Evolutionary conservation across 139 green algal genomes (phyloP), one percentile per base, ranked within the genome.

Genomic region (Micractinium sp.): DNA sequence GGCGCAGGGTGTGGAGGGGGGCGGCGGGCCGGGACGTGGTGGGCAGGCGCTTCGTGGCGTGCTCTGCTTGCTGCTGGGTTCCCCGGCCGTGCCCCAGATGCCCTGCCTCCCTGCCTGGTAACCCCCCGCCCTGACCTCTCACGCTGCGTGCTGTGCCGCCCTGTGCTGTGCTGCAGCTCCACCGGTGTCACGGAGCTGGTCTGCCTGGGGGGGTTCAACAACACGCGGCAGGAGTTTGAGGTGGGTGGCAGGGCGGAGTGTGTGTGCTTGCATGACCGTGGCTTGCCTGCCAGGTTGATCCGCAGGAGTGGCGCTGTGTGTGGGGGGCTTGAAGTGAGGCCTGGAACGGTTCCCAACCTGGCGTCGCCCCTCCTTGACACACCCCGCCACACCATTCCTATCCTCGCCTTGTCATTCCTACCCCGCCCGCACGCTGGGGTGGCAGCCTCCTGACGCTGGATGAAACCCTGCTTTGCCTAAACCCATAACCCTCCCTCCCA

Each of bases 191-290:
- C 81, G 22, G 71, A 87, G 12, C 91, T 99, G 33, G 84, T 95
- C 31, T 94, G 92, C 83, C 92, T 99, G 76, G 97, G 97, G 16
- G 97, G 97, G 3, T 99, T 99, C 90, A 77, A 91, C 39, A 99
- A 99, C 92, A 84, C 93, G n/a, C 93, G 97, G 41, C 87, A 93
- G 19, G 96, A 96, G 80, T 96, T 93, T 83, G 80, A 90, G 82
- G 82, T 87, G 27, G 22, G 66, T 71, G 63, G 12, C 20, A 61
- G 38, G 38, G 47, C 47, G 9, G 5, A 9, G 47, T 56, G 47
- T 56, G 47, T 56, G 47, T 9, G 47, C 47, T 5, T 56, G 47
- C 47, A 56, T 56, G 47, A 9, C 9, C 9, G 47, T 56, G 5
- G 47, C 9, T 56, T 56, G 47, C 47, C 47, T 56, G 47, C 47